phyloP scores from a whole-genome alignment of 2,329 filamentous ascomycete species.

The Lecanoromycetidae sp. region DNA sequence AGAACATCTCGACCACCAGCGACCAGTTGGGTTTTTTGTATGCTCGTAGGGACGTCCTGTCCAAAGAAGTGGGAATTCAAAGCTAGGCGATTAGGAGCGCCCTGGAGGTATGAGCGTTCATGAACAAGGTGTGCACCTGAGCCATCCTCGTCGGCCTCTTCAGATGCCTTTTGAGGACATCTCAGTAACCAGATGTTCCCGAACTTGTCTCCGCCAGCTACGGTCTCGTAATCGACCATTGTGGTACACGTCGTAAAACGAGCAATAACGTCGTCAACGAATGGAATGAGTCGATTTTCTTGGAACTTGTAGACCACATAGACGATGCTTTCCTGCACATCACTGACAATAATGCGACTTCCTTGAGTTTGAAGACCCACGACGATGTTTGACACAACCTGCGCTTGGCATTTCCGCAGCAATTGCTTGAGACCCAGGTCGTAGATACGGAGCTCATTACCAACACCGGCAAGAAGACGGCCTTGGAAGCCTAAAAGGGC shows the following conservation, averaged over 20 bases:
- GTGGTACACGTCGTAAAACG: conserved; percentile 83
- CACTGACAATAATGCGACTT: conserved; percentile 79
- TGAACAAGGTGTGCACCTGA: conserved; percentile 85
- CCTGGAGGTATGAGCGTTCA: conserved; percentile 78
- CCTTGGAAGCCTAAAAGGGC: conserved; percentile 93
- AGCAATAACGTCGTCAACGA: conserved; percentile 77
- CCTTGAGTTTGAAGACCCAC: conserved; percentile 81
- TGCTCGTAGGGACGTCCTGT: conserved; percentile 82
- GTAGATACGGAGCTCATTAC: conserved; percentile 71
- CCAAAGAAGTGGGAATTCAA: conserved; percentile 81
- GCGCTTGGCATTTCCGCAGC: conserved; percentile 77
- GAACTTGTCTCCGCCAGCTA: conserved; percentile 92
- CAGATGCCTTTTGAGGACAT: conserved; percentile 71
- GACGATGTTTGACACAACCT: conserved; percentile 70
- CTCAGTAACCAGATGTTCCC: conserved; percentile 91
- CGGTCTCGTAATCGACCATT: conserved; percentile 96
- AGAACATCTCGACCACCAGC: conserved; percentile 85
- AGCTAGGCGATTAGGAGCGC: conserved; percentile 70
- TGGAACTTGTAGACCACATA: conserved; percentile 89
- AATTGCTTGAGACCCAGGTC: conserved; percentile 89
- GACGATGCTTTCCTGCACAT: conserved; percentile 82
- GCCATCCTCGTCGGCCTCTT: conserved; percentile 84
- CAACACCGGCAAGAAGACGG: conserved; percentile 72
- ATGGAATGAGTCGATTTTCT: conserved; percentile 84
- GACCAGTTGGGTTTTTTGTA: conserved; percentile 79